phyloP scores from a whole-genome alignment of 805 yeast genomes.

The Candida chauliodis region DNA sequence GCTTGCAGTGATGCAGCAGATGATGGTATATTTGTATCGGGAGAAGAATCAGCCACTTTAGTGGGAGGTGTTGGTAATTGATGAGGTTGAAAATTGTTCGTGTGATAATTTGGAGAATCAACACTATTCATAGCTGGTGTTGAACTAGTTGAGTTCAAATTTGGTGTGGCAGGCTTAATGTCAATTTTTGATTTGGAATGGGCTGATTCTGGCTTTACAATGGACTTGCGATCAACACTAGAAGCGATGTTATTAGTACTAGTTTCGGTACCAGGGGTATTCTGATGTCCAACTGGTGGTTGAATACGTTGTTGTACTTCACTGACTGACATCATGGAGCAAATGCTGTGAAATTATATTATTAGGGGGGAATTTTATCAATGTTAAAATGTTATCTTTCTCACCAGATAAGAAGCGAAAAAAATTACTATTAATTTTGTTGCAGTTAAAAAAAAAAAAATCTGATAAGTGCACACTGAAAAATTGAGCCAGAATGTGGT shows the following conservation, averaged over 20 bases:
- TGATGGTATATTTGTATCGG: constrained; percentile 3
- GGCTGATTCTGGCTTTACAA: background rate
- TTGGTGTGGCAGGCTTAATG: background rate
- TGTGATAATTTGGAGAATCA: background rate
- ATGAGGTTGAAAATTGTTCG: background rate
- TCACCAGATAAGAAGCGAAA: background rate
- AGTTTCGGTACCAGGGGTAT: constrained; percentile 1
- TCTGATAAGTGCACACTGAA: constrained; percentile 1
- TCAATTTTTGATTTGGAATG: background rate
- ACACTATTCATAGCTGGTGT: background rate
- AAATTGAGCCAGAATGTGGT: background rate
- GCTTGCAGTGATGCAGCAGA: no score
- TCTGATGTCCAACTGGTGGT: constrained; percentile 9
- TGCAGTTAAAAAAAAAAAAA: background rate
- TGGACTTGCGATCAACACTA: background rate
- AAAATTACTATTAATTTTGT: background rate
- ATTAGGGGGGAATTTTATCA: no score
- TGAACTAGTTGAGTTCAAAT: background rate
- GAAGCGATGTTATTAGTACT: background rate
- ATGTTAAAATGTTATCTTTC: background rate
- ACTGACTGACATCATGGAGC: constrained; percentile 16
- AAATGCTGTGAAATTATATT: no score
- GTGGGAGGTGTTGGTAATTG: constrained; percentile 10
- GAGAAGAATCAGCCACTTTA: constrained; percentile 1
- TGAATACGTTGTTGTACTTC: constrained; percentile 19